Evolutionary conservation across 192 early-diverging fungal genomes (phyloP).

Genomic region (Umbelopsis sp.): DNA sequence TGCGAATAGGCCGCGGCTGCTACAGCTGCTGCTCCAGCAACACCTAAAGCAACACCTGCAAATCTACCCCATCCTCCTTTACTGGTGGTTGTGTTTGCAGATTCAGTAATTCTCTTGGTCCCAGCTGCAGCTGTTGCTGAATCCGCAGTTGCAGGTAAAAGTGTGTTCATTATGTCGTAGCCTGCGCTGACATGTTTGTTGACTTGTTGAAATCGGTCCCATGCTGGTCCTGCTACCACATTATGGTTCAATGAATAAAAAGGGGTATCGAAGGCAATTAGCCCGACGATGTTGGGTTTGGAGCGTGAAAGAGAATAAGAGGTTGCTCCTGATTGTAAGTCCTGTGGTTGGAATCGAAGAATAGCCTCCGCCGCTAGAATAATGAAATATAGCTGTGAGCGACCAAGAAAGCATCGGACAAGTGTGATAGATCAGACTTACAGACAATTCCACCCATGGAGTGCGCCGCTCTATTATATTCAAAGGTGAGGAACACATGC

Average conservation of each 20-base stretch:
- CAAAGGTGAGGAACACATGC: conserved; percentile 24
- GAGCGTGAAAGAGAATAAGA: not conserved
- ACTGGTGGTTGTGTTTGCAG: conserved; percentile 1
- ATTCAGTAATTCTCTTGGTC: conserved; percentile 1
- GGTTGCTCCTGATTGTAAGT: not conserved
- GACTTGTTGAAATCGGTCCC: conserved; percentile 34
- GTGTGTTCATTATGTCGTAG: not conserved
- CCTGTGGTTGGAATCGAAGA: conserved; percentile 26
- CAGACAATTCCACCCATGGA: conserved; percentile 67
- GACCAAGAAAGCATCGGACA: not conserved
- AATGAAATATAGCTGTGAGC: not conserved
- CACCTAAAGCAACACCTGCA: conserved; percentile 43
- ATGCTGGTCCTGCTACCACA: conserved; percentile 40
- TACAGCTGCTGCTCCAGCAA: conserved; percentile 41
- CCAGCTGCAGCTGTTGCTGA: not conserved
- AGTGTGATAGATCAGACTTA: conserved; percentile 29
- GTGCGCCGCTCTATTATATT: conserved; percentile 39
- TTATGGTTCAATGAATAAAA: conserved; percentile 52
- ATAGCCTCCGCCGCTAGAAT: conserved; percentile 55
- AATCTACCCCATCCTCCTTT: conserved; percentile 44
- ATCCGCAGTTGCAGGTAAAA: conserved; percentile 5
- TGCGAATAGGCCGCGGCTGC: conserved; percentile 44
- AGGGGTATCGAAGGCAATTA: conserved; percentile 59
- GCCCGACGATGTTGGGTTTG: conserved; percentile 43
- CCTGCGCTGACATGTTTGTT: conserved; percentile 22